Base-by-base conservation (phyloP, 129 eudicot genomes). In the Helianthus tuberosus region DNA sequence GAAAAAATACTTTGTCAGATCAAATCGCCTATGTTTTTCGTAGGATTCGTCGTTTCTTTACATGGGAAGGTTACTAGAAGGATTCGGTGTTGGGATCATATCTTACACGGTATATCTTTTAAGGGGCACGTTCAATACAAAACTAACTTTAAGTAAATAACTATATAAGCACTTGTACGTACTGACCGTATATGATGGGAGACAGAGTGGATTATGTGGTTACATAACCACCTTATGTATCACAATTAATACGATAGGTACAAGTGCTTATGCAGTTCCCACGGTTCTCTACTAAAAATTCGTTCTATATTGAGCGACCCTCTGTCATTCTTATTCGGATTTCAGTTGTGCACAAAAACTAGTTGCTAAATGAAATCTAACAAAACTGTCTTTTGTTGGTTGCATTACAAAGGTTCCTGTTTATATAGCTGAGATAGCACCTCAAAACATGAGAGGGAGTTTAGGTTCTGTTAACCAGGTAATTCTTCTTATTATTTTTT, bases 381-480 rank as follows among this genome's bases (percentile, higher is more conserved):
- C 14, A 10, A 36, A 67, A 16, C 9, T 11, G 17, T 53, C 69
- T 51, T 32, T 80, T 46, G 38, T 46, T 52, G 20, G 13, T 9
- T 61, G 6, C 46, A 57, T 64, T 66, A 68, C 77, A 52, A 39
- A 93, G 98, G 98, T 93, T 77, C 98, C 97, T 70, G 98, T 93
- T 11, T 93, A 93, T 81, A 93, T 90, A 76, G 97, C 97, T 14
- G 97, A 93, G 85, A 88, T 93, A 68, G 96, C 98, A 12, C 97
- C 98, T 60, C 91, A 88, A 79, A 88, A 86, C 83, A 48, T 90
- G 85, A 83, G 98, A 86, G 98, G 98, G n/a, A 90, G 84, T 9
- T 35, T 93, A 67, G 97, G 98, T 76, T 93, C 98, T 4, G 93
- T 93, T 43, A 90, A 93, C 69, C 98, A 93, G 97, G 98, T 88